Conservation (phyloP, 2,329 filamentous ascomycete species). For the Triangularia verruculosa region DNA sequence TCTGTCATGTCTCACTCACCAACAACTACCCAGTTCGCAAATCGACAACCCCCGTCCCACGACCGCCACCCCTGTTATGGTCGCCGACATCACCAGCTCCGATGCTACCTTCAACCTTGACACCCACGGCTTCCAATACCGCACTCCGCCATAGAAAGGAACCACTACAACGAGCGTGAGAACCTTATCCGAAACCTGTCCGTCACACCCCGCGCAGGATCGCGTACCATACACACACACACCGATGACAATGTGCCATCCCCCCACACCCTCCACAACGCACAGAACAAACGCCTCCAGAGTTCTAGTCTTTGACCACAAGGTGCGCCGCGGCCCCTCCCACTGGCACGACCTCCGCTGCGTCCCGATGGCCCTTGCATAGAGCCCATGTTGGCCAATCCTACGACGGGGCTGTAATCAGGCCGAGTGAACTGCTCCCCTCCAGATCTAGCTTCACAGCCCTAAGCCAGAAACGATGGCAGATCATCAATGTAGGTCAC, state of each 20-base stretch:
- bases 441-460: slow-evolving; percentile 7
- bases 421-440: slow-evolving; percentile 11
- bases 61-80: slow-evolving; percentile 41
- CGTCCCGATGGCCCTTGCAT: slow-evolving; percentile 44
- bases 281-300: slow-evolving; percentile 26
- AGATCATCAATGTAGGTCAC: slow-evolving; percentile 39
- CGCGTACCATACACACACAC: neutral
- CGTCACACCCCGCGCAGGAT: neutral
- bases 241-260: neutral
- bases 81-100: slow-evolving; percentile 38
- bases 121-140: slow-evolving; percentile 39
- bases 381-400: slow-evolving; percentile 25
- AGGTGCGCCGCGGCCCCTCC: slow-evolving; percentile 28
- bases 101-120: slow-evolving; percentile 41
- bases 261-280: too few relatives aligned
- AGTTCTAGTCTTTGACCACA: slow-evolving; percentile 29
- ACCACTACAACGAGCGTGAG: slow-evolving; percentile 72
- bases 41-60: slow-evolving; percentile 22
- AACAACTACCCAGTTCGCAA: slow-evolving; percentile 20
- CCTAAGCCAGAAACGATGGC: slow-evolving; percentile 32
- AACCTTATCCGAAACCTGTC: slow-evolving; percentile 55
- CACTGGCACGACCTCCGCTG: slow-evolving; percentile 59
- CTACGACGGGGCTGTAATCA: slow-evolving; percentile 20
- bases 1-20: neutral
- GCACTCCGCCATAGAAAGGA: slow-evolving; percentile 46